A percentile compares a stretch with the other conserved stretches of the same genome.
Conservation (phyloP, 306 rosid species). For the Lagenaria siceraria region DNA sequence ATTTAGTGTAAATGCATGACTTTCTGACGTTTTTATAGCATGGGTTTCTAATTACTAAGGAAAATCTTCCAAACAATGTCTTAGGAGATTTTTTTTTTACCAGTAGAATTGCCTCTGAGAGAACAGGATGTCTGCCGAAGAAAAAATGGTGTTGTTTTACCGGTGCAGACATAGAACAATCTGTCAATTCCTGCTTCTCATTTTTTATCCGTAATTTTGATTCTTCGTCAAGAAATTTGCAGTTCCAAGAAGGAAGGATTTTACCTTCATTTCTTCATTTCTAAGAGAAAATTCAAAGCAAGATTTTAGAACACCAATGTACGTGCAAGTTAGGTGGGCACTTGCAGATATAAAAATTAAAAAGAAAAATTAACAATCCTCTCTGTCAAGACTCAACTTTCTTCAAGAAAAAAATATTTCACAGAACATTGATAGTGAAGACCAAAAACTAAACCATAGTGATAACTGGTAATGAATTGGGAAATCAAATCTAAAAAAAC, state of each 20-base stretch:
- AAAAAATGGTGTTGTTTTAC: background rate
- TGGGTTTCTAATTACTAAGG: background rate
- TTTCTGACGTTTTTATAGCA: background rate
- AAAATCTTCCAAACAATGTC: background rate
- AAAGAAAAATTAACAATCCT: too few relatives aligned
- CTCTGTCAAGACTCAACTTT: too few relatives aligned
- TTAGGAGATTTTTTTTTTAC: background rate
- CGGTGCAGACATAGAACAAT: background rate
- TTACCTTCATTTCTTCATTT: too few relatives aligned
- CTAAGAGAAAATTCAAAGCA: too few relatives aligned
- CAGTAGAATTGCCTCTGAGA: background rate
- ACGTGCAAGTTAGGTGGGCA: too few relatives aligned
- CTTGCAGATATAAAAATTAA: too few relatives aligned
- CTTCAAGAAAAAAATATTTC: too few relatives aligned
- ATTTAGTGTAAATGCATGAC: background rate
- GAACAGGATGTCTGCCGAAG: background rate
- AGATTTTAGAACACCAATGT: too few relatives aligned
- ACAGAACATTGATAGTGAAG: background rate
- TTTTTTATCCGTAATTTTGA: background rate
- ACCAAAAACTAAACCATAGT: background rate
- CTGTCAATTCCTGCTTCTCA: background rate
- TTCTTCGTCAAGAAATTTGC: background rate
- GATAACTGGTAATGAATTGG: background rate
- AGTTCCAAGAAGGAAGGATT: background rate
- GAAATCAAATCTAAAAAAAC: background rate